Conservation (phyloP, 495 filamentous ascomycete genomes). For the Penicillium pancosmium region DNA sequence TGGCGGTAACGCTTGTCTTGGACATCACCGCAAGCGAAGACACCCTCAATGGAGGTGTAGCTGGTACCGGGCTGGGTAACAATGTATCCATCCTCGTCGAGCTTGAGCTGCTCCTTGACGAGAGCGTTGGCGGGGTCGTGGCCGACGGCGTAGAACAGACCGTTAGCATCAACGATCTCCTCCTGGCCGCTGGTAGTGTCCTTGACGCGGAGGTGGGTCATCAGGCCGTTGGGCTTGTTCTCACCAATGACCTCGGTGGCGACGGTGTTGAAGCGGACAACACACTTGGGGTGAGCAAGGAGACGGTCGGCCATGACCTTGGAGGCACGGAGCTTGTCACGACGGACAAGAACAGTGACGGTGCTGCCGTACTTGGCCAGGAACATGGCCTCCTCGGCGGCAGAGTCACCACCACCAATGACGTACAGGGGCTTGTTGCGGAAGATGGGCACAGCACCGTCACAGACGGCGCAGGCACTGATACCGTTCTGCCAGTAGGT, state of each 20-base stretch:
- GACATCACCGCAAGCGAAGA: constrained; percentile 97
- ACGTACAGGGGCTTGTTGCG: constrained; percentile 92
- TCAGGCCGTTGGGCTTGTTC: constrained; percentile 69
- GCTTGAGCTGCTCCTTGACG: constrained; percentile 84
- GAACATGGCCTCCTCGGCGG: constrained; percentile 97
- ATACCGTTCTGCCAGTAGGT: constrained; percentile 97
- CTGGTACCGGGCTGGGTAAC: constrained; percentile 87
- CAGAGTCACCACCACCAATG: constrained; percentile 95
- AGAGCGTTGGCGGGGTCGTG: constrained; percentile 91
- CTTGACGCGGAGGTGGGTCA: constrained; percentile 82
- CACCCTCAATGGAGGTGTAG: constrained; percentile 83
- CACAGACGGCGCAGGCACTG: constrained; percentile 95
- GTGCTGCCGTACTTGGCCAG: constrained; percentile 95
- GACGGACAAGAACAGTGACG: constrained; percentile 90
- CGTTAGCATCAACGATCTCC: constrained; percentile 83
- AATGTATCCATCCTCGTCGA: constrained; percentile 87
- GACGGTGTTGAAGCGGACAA: constrained; percentile 80
- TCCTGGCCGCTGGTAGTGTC: constrained; percentile 75
- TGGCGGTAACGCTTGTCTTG: constrained; percentile 99
- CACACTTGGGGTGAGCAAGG: constrained; percentile 81
- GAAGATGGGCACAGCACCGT: constrained; percentile 97
- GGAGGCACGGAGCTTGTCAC: constrained; percentile 80
- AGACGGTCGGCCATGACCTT: constrained; percentile 91
- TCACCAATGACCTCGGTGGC: constrained; percentile 83
- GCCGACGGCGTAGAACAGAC: constrained; percentile 96